phyloP scores from a whole-genome alignment of 441 rosid genomes.

The Euphorbia corollata region DNA sequence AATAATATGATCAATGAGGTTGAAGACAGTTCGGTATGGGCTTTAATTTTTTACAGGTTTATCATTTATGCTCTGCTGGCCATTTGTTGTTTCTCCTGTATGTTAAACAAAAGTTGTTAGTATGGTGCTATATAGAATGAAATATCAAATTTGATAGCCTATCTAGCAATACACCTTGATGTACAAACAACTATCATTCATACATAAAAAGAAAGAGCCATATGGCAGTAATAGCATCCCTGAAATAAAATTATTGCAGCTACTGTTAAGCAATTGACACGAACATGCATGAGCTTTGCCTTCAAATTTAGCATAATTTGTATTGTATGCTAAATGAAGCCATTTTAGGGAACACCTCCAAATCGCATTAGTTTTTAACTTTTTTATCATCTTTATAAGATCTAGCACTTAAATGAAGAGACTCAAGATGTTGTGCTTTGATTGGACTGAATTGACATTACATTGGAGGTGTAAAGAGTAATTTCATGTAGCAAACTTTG shows the following conservation, averaged over 20 bases:
- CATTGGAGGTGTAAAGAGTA: conserved; percentile 5
- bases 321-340: not conserved
- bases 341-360: not conserved
- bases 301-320: not conserved
- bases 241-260: too few species aligned
- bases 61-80: not conserved
- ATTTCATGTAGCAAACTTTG: conserved; percentile 13
- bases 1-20: conserved; percentile 37
- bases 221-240: not conserved
- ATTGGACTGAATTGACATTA: not conserved
- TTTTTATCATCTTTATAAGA: not conserved
- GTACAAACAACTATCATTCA: not conserved
- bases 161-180: not conserved
- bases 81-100: not conserved
- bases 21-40: conserved; percentile 58
- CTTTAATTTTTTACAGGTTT: conserved; percentile 13
- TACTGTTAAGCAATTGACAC: not conserved
- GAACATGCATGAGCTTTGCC: not conserved
- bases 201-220: not conserved
- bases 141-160: conserved; percentile 9
- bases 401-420: not conserved
- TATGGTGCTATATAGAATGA: not conserved
- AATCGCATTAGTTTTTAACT: not conserved
- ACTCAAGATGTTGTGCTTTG: conserved; percentile 1
- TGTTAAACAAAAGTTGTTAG: not conserved